phyloP scores from a whole-genome alignment of 2,329 filamentous ascomycete genomes.

The Alternaria incomplexa region DNA sequence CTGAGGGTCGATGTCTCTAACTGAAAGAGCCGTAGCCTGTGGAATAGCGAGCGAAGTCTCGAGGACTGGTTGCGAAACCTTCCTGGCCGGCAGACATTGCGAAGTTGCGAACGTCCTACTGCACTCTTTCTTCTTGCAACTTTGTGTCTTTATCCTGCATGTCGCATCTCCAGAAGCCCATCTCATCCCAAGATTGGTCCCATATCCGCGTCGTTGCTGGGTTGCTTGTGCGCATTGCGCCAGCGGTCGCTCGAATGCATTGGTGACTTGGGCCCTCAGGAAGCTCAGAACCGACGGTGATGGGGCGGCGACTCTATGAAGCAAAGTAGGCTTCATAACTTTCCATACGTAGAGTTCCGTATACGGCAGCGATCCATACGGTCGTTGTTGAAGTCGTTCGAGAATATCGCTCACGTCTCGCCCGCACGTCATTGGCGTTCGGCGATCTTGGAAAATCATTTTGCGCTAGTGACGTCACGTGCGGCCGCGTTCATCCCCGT shows the following conservation, averaged over 20 bases:
- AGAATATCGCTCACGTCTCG: slow-evolving; percentile 8
- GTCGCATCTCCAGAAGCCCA: neutral
- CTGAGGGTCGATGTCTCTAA: neutral
- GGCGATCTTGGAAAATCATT: slow-evolving; percentile 22
- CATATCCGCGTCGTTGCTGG: slow-evolving; percentile 24
- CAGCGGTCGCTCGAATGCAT: slow-evolving; percentile 36
- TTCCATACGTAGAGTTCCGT: slow-evolving; percentile 24
- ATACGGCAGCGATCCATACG: slow-evolving; percentile 38
- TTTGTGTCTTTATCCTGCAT: slow-evolving; percentile 1
- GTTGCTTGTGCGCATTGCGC: slow-evolving; percentile 30
- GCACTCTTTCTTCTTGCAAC: neutral
- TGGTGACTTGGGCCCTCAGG: slow-evolving; percentile 41
- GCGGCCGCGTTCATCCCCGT: slow-evolving; percentile 5
- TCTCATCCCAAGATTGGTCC: slow-evolving; percentile 6
- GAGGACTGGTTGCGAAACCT: neutral
- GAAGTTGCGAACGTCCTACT: slow-evolving; percentile 10
- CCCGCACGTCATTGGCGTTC: slow-evolving; percentile 20
- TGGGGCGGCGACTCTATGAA: slow-evolving; percentile 40
- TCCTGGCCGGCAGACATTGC: slow-evolving; percentile 2
- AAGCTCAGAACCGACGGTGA: slow-evolving; percentile 48
- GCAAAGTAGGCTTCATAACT: slow-evolving; percentile 47
- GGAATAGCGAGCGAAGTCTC: neutral
- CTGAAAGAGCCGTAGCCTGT: neutral
- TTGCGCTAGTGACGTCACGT: slow-evolving; percentile 41
- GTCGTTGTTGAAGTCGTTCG: slow-evolving; percentile 18